Evolutionary conservation across 129 eudicot species (phyloP).

Genomic region (Oenanthe sinensis): DNA sequence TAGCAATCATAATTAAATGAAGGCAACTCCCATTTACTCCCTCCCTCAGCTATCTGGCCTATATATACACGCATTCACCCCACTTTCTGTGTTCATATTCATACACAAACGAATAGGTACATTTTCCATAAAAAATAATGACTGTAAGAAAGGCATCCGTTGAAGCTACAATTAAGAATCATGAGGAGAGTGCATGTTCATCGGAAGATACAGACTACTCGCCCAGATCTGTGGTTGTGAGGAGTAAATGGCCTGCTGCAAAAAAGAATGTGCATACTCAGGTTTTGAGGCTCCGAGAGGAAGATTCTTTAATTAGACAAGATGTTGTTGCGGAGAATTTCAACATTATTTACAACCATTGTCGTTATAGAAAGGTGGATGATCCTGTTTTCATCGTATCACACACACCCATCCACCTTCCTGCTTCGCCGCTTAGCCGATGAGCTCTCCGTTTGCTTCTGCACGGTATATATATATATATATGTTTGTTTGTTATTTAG

Average conservation of each 20-base stretch:
- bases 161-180: background rate
- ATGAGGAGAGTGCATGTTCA: too few species aligned
- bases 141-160: background rate
- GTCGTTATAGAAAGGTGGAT: background rate
- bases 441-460: background rate
- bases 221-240: too few species aligned
- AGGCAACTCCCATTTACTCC: background rate
- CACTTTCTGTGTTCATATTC: too few species aligned
- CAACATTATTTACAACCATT: background rate
- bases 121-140: background rate
- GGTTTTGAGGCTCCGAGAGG: constrained; percentile 46
- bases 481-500: too few species aligned
- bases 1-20: background rate
- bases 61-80: constrained; percentile 1
- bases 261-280: constrained; percentile 26
- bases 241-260: constrained; percentile 11
- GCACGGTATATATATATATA: background rate
- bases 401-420: background rate
- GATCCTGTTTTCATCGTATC: background rate
- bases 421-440: constrained; percentile 11
- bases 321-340: background rate
- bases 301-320: constrained; percentile 17
- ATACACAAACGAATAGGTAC: too few species aligned
- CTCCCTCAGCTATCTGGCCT: background rate
- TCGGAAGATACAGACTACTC: too few species aligned